Base-by-base conservation (phyloP, 768 basidiomycete genomes). In the Suillus spraguei region DNA sequence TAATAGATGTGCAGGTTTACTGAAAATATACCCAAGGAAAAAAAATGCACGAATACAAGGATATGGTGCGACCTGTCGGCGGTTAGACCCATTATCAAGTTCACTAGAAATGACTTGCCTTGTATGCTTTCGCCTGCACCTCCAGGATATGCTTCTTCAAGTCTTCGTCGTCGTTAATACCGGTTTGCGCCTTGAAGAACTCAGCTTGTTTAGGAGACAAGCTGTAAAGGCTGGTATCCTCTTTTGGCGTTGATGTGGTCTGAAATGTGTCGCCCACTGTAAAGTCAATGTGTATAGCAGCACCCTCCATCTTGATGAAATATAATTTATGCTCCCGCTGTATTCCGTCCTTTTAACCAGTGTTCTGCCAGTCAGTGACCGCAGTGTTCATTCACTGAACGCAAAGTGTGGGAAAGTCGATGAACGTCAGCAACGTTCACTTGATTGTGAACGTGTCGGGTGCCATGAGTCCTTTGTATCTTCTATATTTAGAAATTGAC, bases 121-220 rank as follows among this genome's bases (percentile, higher is more conserved):
- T 65, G 63, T 71, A 74, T 5, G 72, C 74, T 59, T 72, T 67
- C 24, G 50, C 60, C 50, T 74, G 74, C 9, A 72, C 67, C 13
- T 42, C 61, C 22, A 77, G 42, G 36, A 76, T 68, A 59, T 74
- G 73, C 14, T 50, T 41, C 52, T 70, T 73, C 53, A 77, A 59
- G n/a, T 50, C 62, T 3, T 72, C 63, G 10, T 70, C 69, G 42
- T 74, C 70, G 10, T 68, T 42, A 35, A 76, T 76, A 1, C 72
- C 69, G 14, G 67, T 71, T 60, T 67, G 62, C 4, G 39, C 32
- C 59, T 70, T 72, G 64, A 76, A 64, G 49, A 75, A 75, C 6
- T 41, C 64, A 8, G 54, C 50, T n/a, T 61, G 50, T 42, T 46
- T 42, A n/a, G 46, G 5, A 20, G 63, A 28, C 46, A 66, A 32